These are phyloP conservation scores for Aphanomyces invadans DNA, from an alignment of 352 stramenopile genomes.

Conservation along the genomic window DNA sequence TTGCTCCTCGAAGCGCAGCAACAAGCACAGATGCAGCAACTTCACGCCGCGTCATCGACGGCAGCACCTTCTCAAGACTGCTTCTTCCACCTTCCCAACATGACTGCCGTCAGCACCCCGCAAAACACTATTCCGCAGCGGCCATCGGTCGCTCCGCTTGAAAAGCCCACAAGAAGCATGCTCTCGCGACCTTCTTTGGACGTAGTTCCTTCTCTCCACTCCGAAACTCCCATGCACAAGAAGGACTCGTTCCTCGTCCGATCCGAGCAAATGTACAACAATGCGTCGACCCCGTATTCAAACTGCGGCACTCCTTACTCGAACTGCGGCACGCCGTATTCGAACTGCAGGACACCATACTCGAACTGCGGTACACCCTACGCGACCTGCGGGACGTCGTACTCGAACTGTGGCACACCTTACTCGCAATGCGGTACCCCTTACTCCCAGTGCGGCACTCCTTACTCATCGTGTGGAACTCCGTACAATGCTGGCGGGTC, in stretches of 20 bases:
- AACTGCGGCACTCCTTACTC: conserved; percentile 6
- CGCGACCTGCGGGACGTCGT: not conserved
- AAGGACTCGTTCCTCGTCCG: conserved; percentile 6
- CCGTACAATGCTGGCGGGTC: not conserved
- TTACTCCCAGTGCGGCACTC: not conserved
- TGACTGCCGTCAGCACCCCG: not conserved
- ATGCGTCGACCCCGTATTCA: not conserved
- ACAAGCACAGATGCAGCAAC: not conserved
- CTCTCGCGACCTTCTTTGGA: not conserved
- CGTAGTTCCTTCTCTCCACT: not conserved
- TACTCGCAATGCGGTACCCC: not conserved
- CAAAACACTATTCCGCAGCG: conserved; percentile 7
- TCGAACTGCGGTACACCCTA: conserved; percentile 7
- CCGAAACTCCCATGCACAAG: not conserved
- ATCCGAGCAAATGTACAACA: conserved; percentile 13
- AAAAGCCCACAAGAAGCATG: not conserved
- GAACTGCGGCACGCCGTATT: conserved; percentile 4
- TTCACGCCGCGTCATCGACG: not conserved
- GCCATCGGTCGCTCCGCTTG: not conserved
- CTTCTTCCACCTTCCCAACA: conserved; percentile 1
- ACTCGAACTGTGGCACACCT: conserved; percentile 1
- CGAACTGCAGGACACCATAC: conserved; percentile 2
- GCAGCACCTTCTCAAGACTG: not conserved
- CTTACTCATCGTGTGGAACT: not conserved
- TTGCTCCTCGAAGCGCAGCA: not conserved